Evolutionary conservation across 805 yeast genomes (phyloP).

Genomic region (Cyberlindnera subsufficiens): DNA sequence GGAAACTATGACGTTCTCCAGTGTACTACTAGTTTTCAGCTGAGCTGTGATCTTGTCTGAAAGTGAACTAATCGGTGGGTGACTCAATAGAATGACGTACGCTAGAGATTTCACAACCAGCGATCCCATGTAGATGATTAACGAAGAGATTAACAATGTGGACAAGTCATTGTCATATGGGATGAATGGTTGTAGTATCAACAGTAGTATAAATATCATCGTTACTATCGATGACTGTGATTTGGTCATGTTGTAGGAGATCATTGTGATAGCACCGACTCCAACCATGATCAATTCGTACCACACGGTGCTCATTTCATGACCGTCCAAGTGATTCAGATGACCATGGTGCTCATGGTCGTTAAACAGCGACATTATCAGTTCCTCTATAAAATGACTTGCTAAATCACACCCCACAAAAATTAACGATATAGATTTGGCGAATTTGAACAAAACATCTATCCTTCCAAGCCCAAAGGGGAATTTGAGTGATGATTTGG

Average conservation of each 20-base stretch:
- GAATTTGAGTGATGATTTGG: conserved; percentile 66
- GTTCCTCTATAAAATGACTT: conserved; percentile 82
- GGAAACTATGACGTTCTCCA: conserved; percentile 45
- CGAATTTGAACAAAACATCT: conserved; percentile 85
- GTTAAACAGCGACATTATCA: conserved; percentile 27
- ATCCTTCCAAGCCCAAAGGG: conserved; percentile 94
- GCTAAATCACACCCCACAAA: conserved; percentile 89
- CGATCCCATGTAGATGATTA: conserved; percentile 47
- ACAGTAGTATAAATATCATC: conserved; percentile 33
- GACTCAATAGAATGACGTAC: conserved; percentile 45
- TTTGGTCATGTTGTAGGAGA: conserved; percentile 24
- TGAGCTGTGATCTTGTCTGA: conserved; percentile 30
- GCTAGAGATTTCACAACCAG: conserved; percentile 45
- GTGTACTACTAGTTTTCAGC: conserved; percentile 33
- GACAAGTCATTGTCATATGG: conserved; percentile 35
- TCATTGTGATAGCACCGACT: conserved; percentile 26
- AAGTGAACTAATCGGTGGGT: conserved; percentile 39
- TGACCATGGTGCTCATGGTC: conserved; percentile 16
- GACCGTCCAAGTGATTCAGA: conserved; percentile 22
- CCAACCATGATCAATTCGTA: conserved; percentile 26
- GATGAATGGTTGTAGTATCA: conserved; percentile 33
- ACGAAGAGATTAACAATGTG: conserved; percentile 37
- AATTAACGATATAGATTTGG: conserved; percentile 72
- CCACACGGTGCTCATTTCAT: conserved; percentile 16
- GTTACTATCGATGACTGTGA: conserved; percentile 31